These are phyloP conservation scores for Cutaneotrichosporon arboriforme DNA, from an alignment of 1,284 basidiomycete species.

Conservation along the genomic window DNA sequence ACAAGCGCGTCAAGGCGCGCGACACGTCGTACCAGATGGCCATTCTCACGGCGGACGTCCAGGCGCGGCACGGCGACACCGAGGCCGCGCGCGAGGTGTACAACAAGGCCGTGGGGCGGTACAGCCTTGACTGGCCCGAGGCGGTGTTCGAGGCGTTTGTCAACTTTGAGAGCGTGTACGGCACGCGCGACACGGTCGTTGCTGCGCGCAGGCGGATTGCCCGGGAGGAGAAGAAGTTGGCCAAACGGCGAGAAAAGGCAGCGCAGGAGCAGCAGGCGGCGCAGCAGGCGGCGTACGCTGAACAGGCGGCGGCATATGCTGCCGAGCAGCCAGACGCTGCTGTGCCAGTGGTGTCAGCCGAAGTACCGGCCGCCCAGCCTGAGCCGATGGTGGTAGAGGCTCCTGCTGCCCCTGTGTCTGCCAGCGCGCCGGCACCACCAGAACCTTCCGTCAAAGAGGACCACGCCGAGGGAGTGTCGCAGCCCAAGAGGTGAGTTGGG, in stretches of 20 bases:
- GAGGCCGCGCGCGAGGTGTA: constrained; percentile 63
- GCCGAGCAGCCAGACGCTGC: constrained; percentile 1
- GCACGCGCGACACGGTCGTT: constrained; percentile 64
- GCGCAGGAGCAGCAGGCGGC: constrained; percentile 14
- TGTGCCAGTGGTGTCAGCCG: constrained; percentile 1
- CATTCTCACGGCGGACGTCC: constrained; percentile 28
- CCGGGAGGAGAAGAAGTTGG: constrained; percentile 60
- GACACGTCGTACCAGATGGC: constrained; percentile 31
- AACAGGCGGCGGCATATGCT: constrained; percentile 6
- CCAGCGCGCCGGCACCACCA: constrained; percentile 8
- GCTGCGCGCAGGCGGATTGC: constrained; percentile 63
- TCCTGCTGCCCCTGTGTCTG: neutral
- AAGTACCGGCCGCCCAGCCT: neutral
- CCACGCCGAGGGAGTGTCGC: constrained; percentile 20
- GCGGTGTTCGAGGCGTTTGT: constrained; percentile 83
- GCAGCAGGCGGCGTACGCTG: constrained; percentile 16
- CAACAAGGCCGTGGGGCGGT: constrained; percentile 54
- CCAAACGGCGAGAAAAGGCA: constrained; percentile 63
- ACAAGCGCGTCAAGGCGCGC: constrained; percentile 24
- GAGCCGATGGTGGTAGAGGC: constrained; percentile 5
- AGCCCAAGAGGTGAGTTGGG: constrained; percentile 23
- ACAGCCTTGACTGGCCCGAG: constrained; percentile 84
- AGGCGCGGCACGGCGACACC: constrained; percentile 55
- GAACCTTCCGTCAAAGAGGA: constrained; percentile 6
- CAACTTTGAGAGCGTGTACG: constrained; percentile 77